Conservation (phyloP, 2,329 filamentous ascomycete species). For the Diaporthe sp. region DNA sequence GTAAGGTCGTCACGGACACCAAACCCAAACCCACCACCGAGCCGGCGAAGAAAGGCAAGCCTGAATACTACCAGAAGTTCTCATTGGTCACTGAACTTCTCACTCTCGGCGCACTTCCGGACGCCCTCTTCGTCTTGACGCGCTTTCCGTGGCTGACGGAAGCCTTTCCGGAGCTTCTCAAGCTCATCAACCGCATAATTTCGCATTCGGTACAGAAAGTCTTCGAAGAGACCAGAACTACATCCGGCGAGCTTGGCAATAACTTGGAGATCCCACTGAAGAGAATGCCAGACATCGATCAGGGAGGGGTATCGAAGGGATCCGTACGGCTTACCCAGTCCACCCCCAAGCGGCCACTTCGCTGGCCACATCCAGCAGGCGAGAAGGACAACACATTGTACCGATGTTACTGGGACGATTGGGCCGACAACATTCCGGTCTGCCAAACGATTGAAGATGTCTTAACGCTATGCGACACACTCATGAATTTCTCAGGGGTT, state of each 20-base stretch:
- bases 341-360: constrained; percentile 75
- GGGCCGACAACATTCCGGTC: constrained; percentile 91
- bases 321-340: constrained; percentile 73
- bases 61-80: constrained; percentile 84
- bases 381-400: constrained; percentile 84
- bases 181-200: constrained; percentile 86
- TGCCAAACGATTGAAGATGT: constrained; percentile 94
- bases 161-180: constrained; percentile 83
- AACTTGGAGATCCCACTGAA: constrained; percentile 50
- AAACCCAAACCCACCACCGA: constrained; percentile 67
- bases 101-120: constrained; percentile 91
- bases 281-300: constrained; percentile 67
- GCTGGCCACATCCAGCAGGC: constrained; percentile 90
- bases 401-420: constrained; percentile 97
- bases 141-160: constrained; percentile 94
- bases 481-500: constrained; percentile 88
- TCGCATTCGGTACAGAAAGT: constrained; percentile 86
- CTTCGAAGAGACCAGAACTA: constrained; percentile 58
- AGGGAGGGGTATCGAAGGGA: constrained; percentile 78
- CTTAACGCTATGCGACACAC: constrained; percentile 85
- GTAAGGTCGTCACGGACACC: constrained; percentile 66
- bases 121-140: constrained; percentile 89
- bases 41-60: constrained; percentile 19
- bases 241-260: background rate
- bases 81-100: constrained; percentile 86